Evolutionary conservation across 75 land plant species (phyloP).

Genomic region (Chamaecyparis obtusa): DNA sequence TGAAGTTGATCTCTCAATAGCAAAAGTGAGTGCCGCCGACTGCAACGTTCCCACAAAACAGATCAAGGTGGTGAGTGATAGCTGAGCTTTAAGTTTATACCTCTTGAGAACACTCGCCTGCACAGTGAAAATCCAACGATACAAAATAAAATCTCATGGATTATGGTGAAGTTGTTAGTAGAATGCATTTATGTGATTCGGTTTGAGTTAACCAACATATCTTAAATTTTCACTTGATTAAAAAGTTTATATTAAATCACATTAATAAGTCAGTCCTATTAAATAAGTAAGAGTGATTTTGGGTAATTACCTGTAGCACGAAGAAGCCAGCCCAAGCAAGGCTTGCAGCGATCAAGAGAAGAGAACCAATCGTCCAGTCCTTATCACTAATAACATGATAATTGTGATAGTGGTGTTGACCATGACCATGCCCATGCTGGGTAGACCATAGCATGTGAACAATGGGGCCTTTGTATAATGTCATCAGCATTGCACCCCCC

Average conservation of each 20-base stretch:
- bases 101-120: conserved; percentile 21
- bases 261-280: no score
- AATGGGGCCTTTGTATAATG: neutral
- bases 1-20: conserved; percentile 5
- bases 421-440: neutral
- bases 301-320: neutral
- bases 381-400: neutral
- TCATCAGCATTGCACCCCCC: conserved; percentile 1
- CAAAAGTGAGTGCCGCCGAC: conserved; percentile 18
- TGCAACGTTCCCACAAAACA: conserved; percentile 34
- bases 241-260: no score
- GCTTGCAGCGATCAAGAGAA: neutral
- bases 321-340: conserved; percentile 2
- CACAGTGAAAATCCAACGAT: neutral
- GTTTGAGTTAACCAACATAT: no score
- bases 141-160: no score
- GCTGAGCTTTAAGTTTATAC: conserved; percentile 32
- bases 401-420: no score
- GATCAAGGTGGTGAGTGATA: conserved; percentile 36
- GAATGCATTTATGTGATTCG: no score
- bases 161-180: no score
- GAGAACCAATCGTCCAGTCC: neutral
- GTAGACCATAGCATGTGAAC: neutral
- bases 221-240: no score
- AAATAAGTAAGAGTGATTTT: no score